Base-by-base conservation (phyloP, 257 asterid genomes). In the Hygrophila difformis region DNA sequence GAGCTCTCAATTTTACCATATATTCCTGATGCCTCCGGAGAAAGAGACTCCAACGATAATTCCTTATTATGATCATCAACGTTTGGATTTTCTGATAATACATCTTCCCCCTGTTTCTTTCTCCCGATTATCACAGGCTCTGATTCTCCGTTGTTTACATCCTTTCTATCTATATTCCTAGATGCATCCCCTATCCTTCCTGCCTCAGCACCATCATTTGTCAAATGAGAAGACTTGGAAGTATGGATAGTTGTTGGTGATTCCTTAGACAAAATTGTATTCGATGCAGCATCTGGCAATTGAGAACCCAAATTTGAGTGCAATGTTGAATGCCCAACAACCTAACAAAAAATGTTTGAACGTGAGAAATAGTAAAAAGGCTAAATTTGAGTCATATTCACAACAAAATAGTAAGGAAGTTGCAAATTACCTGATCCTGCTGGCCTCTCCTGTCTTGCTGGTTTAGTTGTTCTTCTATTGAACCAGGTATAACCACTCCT, bases 361-460 rank as follows among this genome's bases (percentile, higher is more conserved):
- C 8, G 31, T 8, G 12, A 33, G 37, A 5, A 33, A 33, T 33
- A 4, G 37, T 3, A 33, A 33, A 33, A 33, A 26, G 8, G 31
- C 10, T 3, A 3, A 7, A 7, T 24, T 24, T 2, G 7, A 24
- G 7, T 24, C 29, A 3, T 5, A 33, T 2, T 33, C 10, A 47
- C 60, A 52, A 41, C 45, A 12, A 15, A 60, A 50, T 18, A 18
- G 50, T 47, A 34, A 67, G 40, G 38, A 60, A 51, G 44, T 19
- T 35, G 44, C 12, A 47, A 46, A 40, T 41, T 75, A 82, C 93
- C 87, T 67, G 70, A 51, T 77, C 77, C 57, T 53, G 64, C 47
- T 44, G 63, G 49, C 33, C 66, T 21, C 18, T 41, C 35, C 12
- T 19, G 44, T 28, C 12, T 10, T 54, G 61, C 52, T 47, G 55